Evolutionary conservation across 495 filamentous ascomycete species (phyloP), one percentile per base, ranked within the genome.

Genomic region (Chaetomium tenue): DNA sequence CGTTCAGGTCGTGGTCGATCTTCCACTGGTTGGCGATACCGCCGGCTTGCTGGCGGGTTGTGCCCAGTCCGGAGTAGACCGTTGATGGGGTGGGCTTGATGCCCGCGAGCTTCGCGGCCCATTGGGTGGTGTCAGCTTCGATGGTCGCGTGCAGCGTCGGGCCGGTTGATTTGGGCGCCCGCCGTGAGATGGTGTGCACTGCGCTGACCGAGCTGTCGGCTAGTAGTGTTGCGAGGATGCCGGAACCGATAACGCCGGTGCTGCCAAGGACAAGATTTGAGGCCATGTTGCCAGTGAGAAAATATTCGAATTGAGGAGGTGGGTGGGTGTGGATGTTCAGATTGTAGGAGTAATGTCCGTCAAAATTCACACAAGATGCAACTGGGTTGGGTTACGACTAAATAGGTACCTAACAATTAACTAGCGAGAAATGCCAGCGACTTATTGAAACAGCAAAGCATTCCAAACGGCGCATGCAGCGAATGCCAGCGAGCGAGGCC

Each of bases 1-100:
- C 71, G 73, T 91, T 90, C 33, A 91, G 77, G 71, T 88, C 88
- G 74, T 89, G 83, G 74, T 92, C 90, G 44, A 92, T 85, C 68
- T 89, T 89, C 70, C 88, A 86, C 73, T 92, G 90, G 67, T 88
- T 87, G 40, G 84, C 84, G 64, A 91, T 81, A 48, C 88, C 83
- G 33, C 89, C 89, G 0, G 88, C 89, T 39, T 81, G 80, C 0
- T 66, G 82, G 22, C 83, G 80, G 6, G 89, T 91, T 1, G 89
- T 91, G 53, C 81, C 90, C 23, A 92, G 78, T 18, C 86, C 78
- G 0, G 88, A 89, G 63, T 89, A 79, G 70, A 89, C 84, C 51
- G 85, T 79, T 2, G 78, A 72, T 0, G 88, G 89, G 0, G 81
- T 58, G 0, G 88, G 88, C 0, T 75, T 62, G 39, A 88, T 77